phyloP scores from a whole-genome alignment of 306 rosid species.

The Crataegus laevigata region DNA sequence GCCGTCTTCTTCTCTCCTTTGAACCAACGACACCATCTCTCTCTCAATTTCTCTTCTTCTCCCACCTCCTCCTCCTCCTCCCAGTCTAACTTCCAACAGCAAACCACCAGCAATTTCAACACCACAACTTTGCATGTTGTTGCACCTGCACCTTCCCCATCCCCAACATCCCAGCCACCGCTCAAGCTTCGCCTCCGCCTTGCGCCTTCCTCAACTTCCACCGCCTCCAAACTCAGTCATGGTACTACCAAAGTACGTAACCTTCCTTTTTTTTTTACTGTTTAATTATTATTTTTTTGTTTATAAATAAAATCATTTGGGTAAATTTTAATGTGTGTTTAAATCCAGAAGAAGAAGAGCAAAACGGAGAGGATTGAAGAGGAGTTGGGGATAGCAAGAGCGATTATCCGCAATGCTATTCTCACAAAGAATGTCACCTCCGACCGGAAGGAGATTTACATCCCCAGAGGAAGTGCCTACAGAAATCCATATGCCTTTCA shows the following conservation, averaged over 20 bases:
- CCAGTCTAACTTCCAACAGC: background rate
- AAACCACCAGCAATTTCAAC: background rate
- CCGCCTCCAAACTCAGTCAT: background rate
- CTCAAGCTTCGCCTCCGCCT: background rate
- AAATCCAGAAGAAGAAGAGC: background rate
- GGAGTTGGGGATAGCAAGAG: slow-evolving; percentile 10
- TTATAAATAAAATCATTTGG: background rate
- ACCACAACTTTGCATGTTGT: background rate
- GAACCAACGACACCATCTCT: background rate
- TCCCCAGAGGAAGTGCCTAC: slow-evolving; percentile 15
- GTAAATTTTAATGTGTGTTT: background rate
- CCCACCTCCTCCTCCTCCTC: background rate
- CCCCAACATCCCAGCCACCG: background rate
- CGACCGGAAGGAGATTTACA: slow-evolving; percentile 3
- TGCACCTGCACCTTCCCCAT: slow-evolving; percentile 2
- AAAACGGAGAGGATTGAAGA: slow-evolving; percentile 14
- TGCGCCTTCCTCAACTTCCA: background rate
- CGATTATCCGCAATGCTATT: slow-evolving; percentile 2
- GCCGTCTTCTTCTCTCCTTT: slow-evolving; percentile 13
- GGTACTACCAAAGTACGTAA: background rate
- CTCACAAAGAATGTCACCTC: slow-evolving; percentile 3
- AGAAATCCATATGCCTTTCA: slow-evolving; percentile 22
- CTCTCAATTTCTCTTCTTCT: background rate
- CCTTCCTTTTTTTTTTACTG: background rate
- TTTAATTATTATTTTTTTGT: background rate